phyloP scores from a whole-genome alignment of 331 rosid genomes.

The Malus hybrid region DNA sequence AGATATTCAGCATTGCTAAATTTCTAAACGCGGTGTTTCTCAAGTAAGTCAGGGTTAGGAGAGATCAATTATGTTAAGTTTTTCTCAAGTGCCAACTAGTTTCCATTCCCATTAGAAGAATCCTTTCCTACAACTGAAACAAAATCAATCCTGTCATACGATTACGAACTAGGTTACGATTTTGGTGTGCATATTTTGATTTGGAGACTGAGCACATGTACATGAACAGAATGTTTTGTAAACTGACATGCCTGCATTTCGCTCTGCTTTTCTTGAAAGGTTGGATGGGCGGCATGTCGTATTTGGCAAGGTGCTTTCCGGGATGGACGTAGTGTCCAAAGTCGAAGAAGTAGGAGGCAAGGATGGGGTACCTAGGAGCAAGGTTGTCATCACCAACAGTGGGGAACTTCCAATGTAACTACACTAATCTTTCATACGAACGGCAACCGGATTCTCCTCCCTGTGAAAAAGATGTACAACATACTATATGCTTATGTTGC shows the following conservation, averaged over 20 bases:
- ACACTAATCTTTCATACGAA: not conserved
- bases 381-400: conserved; percentile 51
- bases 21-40: not conserved
- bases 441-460: too few relatives aligned
- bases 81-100: not conserved
- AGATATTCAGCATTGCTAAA: too few relatives aligned
- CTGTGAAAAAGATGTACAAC: not conserved
- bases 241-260: conserved; percentile 13
- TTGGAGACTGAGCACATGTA: not conserved
- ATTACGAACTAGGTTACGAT: not conserved
- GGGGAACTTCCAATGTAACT: conserved; percentile 57
- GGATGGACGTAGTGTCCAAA: conserved; percentile 67
- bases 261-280: conserved; percentile 31
- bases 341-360: conserved; percentile 62
- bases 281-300: conserved; percentile 86
- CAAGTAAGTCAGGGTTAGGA: not conserved
- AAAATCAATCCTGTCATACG: not conserved
- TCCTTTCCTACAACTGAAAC: not conserved
- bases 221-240: not conserved
- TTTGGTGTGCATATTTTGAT: not conserved
- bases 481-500: not conserved
- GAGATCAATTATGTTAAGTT: not conserved
- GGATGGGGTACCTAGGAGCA: conserved; percentile 42
- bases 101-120: not conserved
- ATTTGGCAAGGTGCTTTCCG: conserved; percentile 71